Conservation (phyloP, 2,329 filamentous ascomycete genomes). For the Pyricularia pennisetigena region DNA sequence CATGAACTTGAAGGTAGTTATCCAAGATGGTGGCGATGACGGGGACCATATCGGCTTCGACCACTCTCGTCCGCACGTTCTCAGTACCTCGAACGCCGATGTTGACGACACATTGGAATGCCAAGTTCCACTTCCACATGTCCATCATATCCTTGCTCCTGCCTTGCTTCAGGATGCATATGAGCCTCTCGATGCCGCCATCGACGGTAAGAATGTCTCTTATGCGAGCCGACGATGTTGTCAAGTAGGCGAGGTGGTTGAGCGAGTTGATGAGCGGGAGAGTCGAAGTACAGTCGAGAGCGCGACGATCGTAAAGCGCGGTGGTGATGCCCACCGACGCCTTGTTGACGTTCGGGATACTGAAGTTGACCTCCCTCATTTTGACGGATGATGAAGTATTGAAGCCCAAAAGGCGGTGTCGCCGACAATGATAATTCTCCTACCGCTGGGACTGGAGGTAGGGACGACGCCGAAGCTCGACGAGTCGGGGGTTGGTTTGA, state of each 20-base stretch:
- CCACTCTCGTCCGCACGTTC: conserved; percentile 84
- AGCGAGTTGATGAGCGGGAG: conserved; percentile 97
- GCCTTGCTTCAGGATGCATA: conserved; percentile 96
- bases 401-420: background rate
- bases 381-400: conserved; percentile 26
- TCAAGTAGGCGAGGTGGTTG: conserved; percentile 97
- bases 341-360: conserved; percentile 99
- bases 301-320: conserved; percentile 92
- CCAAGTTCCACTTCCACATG: conserved; percentile 99
- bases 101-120: conserved; percentile 98
- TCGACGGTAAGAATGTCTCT: conserved; percentile 96
- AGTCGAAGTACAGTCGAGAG: conserved; percentile 96
- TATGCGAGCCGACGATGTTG: conserved; percentile 93
- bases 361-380: conserved; percentile 99
- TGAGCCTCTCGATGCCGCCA: conserved; percentile 91
- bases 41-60: conserved; percentile 98
- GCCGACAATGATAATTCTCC: background rate
- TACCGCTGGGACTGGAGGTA: background rate
- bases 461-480: background rate
- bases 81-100: conserved; percentile 96
- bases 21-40: conserved; percentile 97
- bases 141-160: conserved; percentile 98
- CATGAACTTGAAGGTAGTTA: conserved; percentile 95
- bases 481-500: background rate
- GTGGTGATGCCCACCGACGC: conserved; percentile 92